These are phyloP conservation scores for Tetragonia tetragonoides DNA, from an alignment of 148 eudicot genomes.

Conservation along the genomic window DNA sequence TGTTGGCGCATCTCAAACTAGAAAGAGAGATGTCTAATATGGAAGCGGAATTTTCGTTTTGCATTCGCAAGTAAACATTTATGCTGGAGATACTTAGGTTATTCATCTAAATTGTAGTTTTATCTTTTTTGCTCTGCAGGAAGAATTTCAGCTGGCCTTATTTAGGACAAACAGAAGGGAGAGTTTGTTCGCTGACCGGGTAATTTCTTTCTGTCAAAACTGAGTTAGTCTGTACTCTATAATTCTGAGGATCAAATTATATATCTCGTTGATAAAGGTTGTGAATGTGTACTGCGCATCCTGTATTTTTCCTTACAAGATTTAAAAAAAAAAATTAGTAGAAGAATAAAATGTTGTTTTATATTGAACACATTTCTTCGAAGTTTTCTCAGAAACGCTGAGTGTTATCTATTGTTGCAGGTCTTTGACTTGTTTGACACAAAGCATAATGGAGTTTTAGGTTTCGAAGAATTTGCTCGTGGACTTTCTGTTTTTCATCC, in stretches of 20 bases:
- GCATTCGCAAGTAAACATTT: background rate
- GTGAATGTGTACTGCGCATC: background rate
- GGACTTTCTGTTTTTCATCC: constrained; percentile 98
- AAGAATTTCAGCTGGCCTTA: constrained; percentile 88
- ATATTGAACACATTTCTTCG: background rate
- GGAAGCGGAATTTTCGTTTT: background rate
- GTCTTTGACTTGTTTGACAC: constrained; percentile 98
- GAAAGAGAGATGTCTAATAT: background rate
- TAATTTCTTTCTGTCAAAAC: constrained; percentile 24
- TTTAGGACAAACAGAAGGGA: constrained; percentile 94
- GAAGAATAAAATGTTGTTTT: background rate
- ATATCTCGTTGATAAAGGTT: background rate
- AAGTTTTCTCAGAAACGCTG: background rate
- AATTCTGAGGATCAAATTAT: background rate
- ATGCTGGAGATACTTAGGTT: background rate
- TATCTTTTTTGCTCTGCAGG: constrained; percentile 46
- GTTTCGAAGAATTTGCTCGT: constrained; percentile 95
- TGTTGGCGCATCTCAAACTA: background rate
- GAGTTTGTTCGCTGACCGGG: constrained; percentile 98
- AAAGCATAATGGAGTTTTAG: constrained; percentile 85
- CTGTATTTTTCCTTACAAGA: background rate
- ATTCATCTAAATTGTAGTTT: background rate
- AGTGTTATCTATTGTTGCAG: constrained; percentile 33
- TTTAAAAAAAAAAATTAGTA: background rate
- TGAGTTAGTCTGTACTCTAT: background rate